Conservation (phyloP, 139 green algal species). For the Coelastrella sp. region DNA sequence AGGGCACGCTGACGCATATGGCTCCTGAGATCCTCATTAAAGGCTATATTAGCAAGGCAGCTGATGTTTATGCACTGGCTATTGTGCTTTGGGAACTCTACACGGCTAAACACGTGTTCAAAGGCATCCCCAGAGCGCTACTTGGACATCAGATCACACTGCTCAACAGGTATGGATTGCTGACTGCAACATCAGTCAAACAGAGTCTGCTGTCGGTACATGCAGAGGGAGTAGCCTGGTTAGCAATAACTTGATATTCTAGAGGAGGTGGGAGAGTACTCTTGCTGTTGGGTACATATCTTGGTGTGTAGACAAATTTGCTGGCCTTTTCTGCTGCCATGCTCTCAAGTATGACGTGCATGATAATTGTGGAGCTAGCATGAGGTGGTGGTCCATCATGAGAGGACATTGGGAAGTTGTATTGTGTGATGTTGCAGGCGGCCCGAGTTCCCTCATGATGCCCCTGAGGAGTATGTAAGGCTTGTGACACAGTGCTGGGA, state of each 20-base stretch:
- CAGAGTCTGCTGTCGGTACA: no score
- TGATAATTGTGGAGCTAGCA: no score
- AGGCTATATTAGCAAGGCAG: slow-evolving; percentile 60
- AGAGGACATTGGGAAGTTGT: no score
- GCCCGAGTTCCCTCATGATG: slow-evolving; percentile 47
- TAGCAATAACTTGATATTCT: no score
- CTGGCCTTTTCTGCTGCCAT: no score
- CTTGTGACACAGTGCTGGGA: slow-evolving; percentile 54
- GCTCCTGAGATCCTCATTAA: slow-evolving; percentile 63
- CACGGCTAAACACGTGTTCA: slow-evolving; percentile 46
- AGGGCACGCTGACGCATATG: slow-evolving; percentile 58
- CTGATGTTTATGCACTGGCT: slow-evolving; percentile 63
- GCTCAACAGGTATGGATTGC: slow-evolving; percentile 2
- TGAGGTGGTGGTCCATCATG: no score
- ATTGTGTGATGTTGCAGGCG: not conserved
- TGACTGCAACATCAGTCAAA: no score
- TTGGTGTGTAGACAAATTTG: no score
- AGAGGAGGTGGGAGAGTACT: no score
- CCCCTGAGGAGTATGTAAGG: slow-evolving; percentile 33
- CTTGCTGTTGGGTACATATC: no score
- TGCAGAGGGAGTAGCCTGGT: no score
- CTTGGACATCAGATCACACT: slow-evolving; percentile 50
- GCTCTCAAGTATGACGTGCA: no score
- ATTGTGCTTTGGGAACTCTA: slow-evolving; percentile 55
- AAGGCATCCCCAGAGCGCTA: slow-evolving; percentile 48